These are phyloP conservation scores for Murraya koenigii DNA, from an alignment of 345 rosid genomes.

Conservation along the genomic window DNA sequence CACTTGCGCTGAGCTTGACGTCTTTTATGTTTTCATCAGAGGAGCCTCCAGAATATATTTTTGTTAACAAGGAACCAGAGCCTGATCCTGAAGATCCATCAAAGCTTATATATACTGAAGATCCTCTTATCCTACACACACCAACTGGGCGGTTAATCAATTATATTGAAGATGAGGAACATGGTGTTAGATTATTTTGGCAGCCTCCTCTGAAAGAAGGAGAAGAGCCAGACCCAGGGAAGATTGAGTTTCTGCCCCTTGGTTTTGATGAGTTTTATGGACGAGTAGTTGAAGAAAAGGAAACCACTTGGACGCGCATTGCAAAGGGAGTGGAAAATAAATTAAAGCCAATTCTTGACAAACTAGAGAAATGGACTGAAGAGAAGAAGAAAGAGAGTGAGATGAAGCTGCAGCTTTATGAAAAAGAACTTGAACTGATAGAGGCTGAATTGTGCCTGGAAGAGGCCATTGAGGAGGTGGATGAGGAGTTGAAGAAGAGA, in stretches of 20 bases:
- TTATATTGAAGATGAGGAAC: conserved; percentile 78
- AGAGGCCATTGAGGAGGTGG: conserved; percentile 88
- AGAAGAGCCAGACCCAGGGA: conserved; percentile 61
- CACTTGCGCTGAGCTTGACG: conserved; percentile 6
- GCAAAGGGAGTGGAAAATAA: conserved; percentile 49
- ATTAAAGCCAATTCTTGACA: conserved; percentile 46
- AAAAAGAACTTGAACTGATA: conserved; percentile 70
- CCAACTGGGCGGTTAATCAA: conserved; percentile 80
- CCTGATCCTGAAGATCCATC: conserved; percentile 89
- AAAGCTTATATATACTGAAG: conserved; percentile 58
- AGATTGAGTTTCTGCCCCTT: conserved; percentile 75
- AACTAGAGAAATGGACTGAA: conserved; percentile 73
- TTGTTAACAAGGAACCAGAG: conserved; percentile 81
- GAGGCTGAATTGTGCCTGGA: conserved; percentile 87
- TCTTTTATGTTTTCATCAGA: conserved; percentile 45
- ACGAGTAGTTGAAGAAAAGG: conserved; percentile 37
- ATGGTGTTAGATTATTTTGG: conserved; percentile 84
- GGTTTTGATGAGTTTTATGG: conserved; percentile 92
- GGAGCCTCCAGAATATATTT: conserved; percentile 69
- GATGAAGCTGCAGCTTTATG: conserved; percentile 51
- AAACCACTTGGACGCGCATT: conserved; percentile 41
- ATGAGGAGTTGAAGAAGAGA: conserved; percentile 55
- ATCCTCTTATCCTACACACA: conserved; percentile 80
- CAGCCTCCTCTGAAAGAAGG: conserved; percentile 78
- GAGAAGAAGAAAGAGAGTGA: conserved; percentile 69